phyloP scores from a whole-genome alignment of 176 grass and related monocot species.

The Oryza glumipatula region DNA sequence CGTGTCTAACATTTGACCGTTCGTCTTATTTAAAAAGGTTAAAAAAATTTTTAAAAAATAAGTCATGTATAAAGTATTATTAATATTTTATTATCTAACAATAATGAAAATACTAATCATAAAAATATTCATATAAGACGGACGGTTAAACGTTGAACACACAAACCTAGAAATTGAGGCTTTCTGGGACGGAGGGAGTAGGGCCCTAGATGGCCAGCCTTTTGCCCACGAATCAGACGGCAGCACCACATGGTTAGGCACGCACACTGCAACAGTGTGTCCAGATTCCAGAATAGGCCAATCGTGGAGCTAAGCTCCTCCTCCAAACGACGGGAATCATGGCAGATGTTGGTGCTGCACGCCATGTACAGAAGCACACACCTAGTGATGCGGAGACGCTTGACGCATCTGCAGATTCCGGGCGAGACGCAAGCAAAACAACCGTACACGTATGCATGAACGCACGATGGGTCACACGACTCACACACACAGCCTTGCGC shows the following conservation, averaged over 20 bases:
- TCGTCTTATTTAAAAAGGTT: no score
- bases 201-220: not conserved
- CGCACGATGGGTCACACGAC: no score
- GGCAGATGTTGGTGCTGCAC: constrained; percentile 21
- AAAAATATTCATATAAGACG: no score
- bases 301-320: not conserved
- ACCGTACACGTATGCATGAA: not conserved
- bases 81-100: no score
- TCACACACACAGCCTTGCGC: not conserved
- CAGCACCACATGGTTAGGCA: constrained; percentile 37
- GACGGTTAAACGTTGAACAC: no score
- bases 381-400: not conserved
- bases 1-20: no score
- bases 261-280: not conserved
- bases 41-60: no score
- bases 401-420: not conserved
- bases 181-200: no score
- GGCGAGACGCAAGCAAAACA: no score
- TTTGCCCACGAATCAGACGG: not conserved
- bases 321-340: constrained; percentile 32
- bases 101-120: no score
- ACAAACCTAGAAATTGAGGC: no score
- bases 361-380: not conserved
- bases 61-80: no score
- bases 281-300: not conserved